Base-by-base conservation (phyloP, 192 early-diverging fungal species). In the Rhizoclosmatium sp. region DNA sequence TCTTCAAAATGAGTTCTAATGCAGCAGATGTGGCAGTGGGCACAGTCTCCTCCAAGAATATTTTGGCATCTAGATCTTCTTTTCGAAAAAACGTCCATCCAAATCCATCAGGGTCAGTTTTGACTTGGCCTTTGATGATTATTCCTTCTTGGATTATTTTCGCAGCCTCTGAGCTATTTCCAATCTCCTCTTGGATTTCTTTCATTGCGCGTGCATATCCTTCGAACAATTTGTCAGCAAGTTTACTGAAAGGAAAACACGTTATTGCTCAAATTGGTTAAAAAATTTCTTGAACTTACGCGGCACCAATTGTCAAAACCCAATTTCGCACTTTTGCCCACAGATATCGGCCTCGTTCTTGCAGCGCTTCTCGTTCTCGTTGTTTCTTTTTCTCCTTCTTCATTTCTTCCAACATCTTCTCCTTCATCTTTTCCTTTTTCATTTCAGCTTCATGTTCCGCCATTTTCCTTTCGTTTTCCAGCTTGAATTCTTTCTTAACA, bases 311-410 rank as follows among this genome's bases (percentile, higher is more conserved):
- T 9, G 4, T 7, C 4, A 21, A 21, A 62, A 62, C 60, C 60
- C 60, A 62, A 62, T 62, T 9, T 19, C 60, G 9, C 23, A 62
- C 60, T 62, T 62, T 62, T 21, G 14, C 19, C 60, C 60, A 62
- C 21, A 62, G 23, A 62, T 19, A 19, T 9, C 60, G 19, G 23
- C 4, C 60, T 7, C 60, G 60, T 21, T 62, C 60, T 31, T 62
- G 19, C 60, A 62, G 21, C 60, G 7, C 23, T 19, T 62, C 60
- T 62, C 21, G 7, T 62, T 19, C 60, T 0, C 7, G 7, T 62
- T 21, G 60, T 19, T 62, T 40, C 39, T 23, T 9, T 62, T 19
- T 40, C 0, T 31, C 39, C 21, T 21, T 7, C 16, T 54, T 54
- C 51, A 12, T 16, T 54, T 54, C 9, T 16, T 12, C 9, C 51